Conservation (phyloP, 2,329 filamentous ascomycete genomes). For the Scopulariopsis brevicaulis region DNA sequence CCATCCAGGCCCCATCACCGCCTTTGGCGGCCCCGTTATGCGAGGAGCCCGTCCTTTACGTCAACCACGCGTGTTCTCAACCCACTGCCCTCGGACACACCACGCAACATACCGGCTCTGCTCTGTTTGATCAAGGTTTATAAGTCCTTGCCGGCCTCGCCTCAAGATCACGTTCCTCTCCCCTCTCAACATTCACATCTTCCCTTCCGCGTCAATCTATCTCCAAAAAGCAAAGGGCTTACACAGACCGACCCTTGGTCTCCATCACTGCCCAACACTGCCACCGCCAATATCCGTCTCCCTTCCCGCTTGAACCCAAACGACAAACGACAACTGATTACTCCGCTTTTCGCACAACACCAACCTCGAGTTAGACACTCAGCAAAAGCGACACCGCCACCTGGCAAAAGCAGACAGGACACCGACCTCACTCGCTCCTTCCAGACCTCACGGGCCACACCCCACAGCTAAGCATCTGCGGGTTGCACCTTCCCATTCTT, state of each 20-base stretch:
- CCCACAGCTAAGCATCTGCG: neutral
- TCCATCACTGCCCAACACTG: neutral
- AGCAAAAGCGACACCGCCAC: neutral
- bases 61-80: neutral
- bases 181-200: neutral
- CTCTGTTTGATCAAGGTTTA: neutral
- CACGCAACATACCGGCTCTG: neutral
- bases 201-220: neutral
- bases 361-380: neutral
- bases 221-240: neutral
- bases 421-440: neutral
- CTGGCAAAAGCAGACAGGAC: constrained; percentile 1
- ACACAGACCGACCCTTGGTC: neutral
- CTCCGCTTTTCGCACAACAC: neutral
- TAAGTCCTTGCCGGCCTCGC: neutral
- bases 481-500: neutral
- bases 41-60: neutral
- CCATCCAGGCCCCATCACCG: neutral
- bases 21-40: neutral
- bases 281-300: neutral
- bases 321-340: neutral
- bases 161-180: neutral
- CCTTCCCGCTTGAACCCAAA: neutral
- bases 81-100: neutral
- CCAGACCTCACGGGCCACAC: neutral